Conservation (phyloP, 352 stramenopile species). For the Phytophthora citricola region DNA sequence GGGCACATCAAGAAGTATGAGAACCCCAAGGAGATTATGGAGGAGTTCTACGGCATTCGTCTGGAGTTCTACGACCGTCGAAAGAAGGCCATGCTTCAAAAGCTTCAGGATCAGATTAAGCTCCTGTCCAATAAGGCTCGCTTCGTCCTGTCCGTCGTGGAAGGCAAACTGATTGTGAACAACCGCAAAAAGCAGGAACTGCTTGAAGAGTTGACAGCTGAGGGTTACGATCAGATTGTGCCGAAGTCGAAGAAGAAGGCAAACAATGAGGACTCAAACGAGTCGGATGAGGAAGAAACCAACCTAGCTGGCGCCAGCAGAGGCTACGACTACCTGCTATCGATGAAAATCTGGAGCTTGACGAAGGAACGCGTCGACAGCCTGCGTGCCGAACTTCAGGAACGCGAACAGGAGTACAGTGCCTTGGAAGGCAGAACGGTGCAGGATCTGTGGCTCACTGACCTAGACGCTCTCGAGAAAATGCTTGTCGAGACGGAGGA, state of each 20-base stretch:
- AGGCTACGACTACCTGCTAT: slow-evolving; percentile 96
- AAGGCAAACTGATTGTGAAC: slow-evolving; percentile 93
- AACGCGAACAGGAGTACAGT: slow-evolving; percentile 86
- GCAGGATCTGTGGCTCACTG: slow-evolving; percentile 92
- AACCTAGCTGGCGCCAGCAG: slow-evolving; percentile 41
- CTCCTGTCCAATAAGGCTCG: slow-evolving; percentile 95
- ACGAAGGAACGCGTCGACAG: slow-evolving; percentile 94
- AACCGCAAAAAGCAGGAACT: slow-evolving; percentile 95
- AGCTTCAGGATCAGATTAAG: slow-evolving; percentile 91
- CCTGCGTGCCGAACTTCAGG: slow-evolving; percentile 88
- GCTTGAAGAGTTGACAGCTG: slow-evolving; percentile 84
- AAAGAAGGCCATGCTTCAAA: slow-evolving; percentile 90
- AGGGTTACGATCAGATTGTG: slow-evolving; percentile 90
- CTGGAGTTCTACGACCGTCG: slow-evolving; percentile 93
- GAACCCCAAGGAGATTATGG: slow-evolving; percentile 91
- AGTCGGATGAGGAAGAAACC: slow-evolving; percentile 62
- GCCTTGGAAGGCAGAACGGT: slow-evolving; percentile 83
- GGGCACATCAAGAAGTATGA: slow-evolving; percentile 95
- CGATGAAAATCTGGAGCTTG: slow-evolving; percentile 94
- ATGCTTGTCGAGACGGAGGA: slow-evolving; percentile 75
- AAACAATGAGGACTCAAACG: slow-evolving; percentile 51
- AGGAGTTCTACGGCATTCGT: slow-evolving; percentile 94
- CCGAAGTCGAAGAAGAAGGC: slow-evolving; percentile 59
- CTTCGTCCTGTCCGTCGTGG: slow-evolving; percentile 96
- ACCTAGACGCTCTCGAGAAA: slow-evolving; percentile 92